A percentile compares a stretch with the other conserved stretches of the same genome.
Evolutionary conservation across 108 stramenopile species (phyloP).

Genomic region (Pseudonitzschia pungens): DNA sequence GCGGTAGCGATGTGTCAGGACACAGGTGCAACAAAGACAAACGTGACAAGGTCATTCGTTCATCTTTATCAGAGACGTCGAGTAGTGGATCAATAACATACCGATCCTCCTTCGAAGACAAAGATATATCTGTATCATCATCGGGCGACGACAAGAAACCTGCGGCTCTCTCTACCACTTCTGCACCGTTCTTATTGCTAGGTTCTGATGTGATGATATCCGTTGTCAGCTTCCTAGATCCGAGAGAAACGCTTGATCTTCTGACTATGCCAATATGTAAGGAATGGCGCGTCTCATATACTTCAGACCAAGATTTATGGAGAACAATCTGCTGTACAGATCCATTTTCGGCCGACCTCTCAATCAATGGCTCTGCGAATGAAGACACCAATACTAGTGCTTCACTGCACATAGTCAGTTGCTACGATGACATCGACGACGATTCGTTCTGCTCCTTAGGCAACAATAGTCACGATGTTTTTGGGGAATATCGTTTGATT

Average conservation of each 20-base stretch:
- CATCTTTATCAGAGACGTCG: too few relatives aligned
- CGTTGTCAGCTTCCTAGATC: constrained; percentile 59
- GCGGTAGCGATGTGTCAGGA: too few relatives aligned
- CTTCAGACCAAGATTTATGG: constrained; percentile 70
- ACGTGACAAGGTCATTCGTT: too few relatives aligned
- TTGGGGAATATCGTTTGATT: constrained; percentile 67
- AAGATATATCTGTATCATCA: constrained; percentile 5
- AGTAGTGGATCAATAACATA: too few relatives aligned
- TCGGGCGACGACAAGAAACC: constrained; percentile 5
- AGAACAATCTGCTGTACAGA: constrained; percentile 64
- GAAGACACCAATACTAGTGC: constrained; percentile 18
- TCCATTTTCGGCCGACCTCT: constrained; percentile 68
- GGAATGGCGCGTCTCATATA: constrained; percentile 59
- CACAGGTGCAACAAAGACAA: too few relatives aligned
- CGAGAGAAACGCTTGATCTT: constrained; percentile 52
- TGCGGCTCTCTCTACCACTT: constrained; percentile 1
- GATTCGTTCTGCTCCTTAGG: constrained; percentile 5
- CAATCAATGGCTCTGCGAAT: constrained; percentile 21
- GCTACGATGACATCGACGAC: constrained; percentile 3
- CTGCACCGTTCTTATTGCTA: constrained; percentile 39
- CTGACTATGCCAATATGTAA: constrained; percentile 71
- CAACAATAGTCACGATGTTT: constrained; percentile 15
- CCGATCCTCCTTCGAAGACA: too few relatives aligned
- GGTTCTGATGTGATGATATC: constrained; percentile 65
- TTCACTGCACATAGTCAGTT: background rate